phyloP scores from a whole-genome alignment of 2,329 filamentous ascomycete species.

The Pyrenochaeta sp. region DNA sequence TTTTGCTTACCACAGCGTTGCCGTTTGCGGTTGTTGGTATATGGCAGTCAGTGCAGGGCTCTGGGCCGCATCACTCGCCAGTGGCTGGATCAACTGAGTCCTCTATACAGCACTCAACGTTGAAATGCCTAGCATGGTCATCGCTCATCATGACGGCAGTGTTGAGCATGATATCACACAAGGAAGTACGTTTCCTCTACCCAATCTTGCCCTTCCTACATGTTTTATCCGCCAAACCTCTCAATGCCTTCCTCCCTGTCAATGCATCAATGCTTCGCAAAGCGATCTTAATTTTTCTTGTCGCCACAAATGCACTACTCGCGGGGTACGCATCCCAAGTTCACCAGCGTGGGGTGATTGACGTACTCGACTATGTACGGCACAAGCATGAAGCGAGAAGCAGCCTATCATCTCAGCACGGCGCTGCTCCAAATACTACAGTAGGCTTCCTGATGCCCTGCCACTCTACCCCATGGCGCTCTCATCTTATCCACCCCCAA shows the following conservation, averaged over 20 bases:
- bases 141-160: constrained; percentile 68
- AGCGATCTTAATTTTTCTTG: constrained; percentile 59
- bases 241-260: constrained; percentile 69
- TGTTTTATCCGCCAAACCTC: constrained; percentile 75
- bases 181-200: constrained; percentile 97
- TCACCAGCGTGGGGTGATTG: constrained; percentile 80
- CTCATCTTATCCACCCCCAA: constrained; percentile 77
- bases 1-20: constrained; percentile 83
- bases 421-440: constrained; percentile 51
- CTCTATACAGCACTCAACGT: constrained; percentile 20
- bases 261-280: constrained; percentile 53
- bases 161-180: constrained; percentile 86
- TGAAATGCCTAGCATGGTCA: constrained; percentile 44
- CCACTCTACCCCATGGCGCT: constrained; percentile 95
- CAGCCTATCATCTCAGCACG: constrained; percentile 53
- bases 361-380: constrained; percentile 79
- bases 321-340: constrained; percentile 76
- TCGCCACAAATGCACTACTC: constrained; percentile 74
- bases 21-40: constrained; percentile 77
- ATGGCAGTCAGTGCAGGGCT: constrained; percentile 53
- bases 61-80: neutral
- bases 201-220: constrained; percentile 89
- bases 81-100: constrained; percentile 5
- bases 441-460: constrained; percentile 92
- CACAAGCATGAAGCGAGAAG: constrained; percentile 68